Conservation (phyloP, 2,329 filamentous ascomycete genomes). For the Neodidymelliopsis sp. region DNA sequence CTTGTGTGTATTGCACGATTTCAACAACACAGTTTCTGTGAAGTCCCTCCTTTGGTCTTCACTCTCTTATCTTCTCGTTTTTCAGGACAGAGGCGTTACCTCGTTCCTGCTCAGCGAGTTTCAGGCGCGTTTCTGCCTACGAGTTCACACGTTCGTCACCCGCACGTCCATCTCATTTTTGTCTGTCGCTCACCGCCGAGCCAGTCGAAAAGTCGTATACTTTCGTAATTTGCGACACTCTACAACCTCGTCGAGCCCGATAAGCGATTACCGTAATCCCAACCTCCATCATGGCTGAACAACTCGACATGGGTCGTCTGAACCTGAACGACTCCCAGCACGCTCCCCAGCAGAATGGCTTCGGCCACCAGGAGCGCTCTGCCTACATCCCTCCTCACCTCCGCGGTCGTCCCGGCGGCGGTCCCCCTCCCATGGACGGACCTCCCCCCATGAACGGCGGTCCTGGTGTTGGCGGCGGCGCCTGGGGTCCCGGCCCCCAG, state of each 20-base stretch:
- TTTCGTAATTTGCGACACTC: slow-evolving; percentile 26
- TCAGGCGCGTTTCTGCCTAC: slow-evolving; percentile 52
- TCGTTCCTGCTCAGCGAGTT: slow-evolving; percentile 50
- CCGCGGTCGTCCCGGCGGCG: slow-evolving; percentile 57
- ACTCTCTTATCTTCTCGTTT: slow-evolving; percentile 51
- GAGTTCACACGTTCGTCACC: slow-evolving; percentile 42
- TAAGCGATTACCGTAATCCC: slow-evolving; percentile 15
- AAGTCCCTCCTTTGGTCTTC: slow-evolving; percentile 53
- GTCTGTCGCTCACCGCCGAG: slow-evolving; percentile 43
- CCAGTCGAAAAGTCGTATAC: slow-evolving; percentile 32
- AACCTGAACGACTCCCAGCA: slow-evolving; percentile 73
- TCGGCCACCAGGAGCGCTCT: slow-evolving; percentile 66
- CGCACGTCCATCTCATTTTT: slow-evolving; percentile 31
- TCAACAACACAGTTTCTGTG: slow-evolving; percentile 43
- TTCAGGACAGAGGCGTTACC: slow-evolving; percentile 47
- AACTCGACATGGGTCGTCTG: slow-evolving; percentile 82
- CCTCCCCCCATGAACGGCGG: slow-evolving; percentile 62
- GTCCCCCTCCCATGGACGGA: slow-evolving; percentile 49
- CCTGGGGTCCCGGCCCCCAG: slow-evolving; percentile 60
- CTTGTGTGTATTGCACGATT: slow-evolving; percentile 43
- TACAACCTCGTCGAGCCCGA: slow-evolving; percentile 14
- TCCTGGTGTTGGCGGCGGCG: slow-evolving; percentile 64
- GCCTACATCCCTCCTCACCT: slow-evolving; percentile 87
- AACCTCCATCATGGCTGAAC: slow-evolving; percentile 53
- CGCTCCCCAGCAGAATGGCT: slow-evolving; percentile 57